Evolutionary conservation across 2,329 filamentous ascomycete species (phyloP).

Genomic region (Microcyclosporella mali): DNA sequence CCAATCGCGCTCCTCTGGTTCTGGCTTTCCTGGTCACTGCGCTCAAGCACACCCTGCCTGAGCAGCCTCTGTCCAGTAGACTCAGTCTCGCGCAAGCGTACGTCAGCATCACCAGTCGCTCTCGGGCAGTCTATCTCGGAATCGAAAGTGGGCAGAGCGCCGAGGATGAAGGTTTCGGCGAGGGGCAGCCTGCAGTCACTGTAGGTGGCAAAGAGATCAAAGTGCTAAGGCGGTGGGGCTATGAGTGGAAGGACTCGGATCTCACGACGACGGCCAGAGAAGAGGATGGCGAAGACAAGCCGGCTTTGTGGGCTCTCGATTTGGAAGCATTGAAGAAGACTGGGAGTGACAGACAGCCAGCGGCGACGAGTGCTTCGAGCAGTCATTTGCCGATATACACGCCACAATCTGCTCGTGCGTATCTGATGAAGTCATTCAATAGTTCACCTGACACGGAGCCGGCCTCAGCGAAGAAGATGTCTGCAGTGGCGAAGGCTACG

Average conservation of each 20-base stretch:
- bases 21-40: slow-evolving; percentile 71
- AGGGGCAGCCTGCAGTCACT: slow-evolving; percentile 66
- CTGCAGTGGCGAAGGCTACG: slow-evolving; percentile 45
- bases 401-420: slow-evolving; percentile 60
- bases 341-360: slow-evolving; percentile 16
- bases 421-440: slow-evolving; percentile 55
- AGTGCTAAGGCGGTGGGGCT: slow-evolving; percentile 72
- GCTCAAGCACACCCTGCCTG: slow-evolving; percentile 74
- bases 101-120: slow-evolving; percentile 72
- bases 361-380: slow-evolving; percentile 24
- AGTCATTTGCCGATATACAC: slow-evolving; percentile 64
- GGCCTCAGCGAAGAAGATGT: slow-evolving; percentile 46
- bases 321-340: slow-evolving; percentile 49
- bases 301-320: slow-evolving; percentile 54
- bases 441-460: slow-evolving; percentile 34
- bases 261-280: not conserved
- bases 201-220: slow-evolving; percentile 68
- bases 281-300: slow-evolving; percentile 20
- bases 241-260: slow-evolving; percentile 46
- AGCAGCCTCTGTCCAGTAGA: slow-evolving; percentile 76
- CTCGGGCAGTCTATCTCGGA: slow-evolving; percentile 69
- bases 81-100: slow-evolving; percentile 78
- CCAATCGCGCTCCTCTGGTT: slow-evolving; percentile 76
- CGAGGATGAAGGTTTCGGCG: slow-evolving; percentile 65
- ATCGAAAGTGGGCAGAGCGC: slow-evolving; percentile 59